Evolutionary conservation across 257 asterid genomes (phyloP), one percentile per base, ranked within the genome.

Genomic region (Cynanchum wilfordii): DNA sequence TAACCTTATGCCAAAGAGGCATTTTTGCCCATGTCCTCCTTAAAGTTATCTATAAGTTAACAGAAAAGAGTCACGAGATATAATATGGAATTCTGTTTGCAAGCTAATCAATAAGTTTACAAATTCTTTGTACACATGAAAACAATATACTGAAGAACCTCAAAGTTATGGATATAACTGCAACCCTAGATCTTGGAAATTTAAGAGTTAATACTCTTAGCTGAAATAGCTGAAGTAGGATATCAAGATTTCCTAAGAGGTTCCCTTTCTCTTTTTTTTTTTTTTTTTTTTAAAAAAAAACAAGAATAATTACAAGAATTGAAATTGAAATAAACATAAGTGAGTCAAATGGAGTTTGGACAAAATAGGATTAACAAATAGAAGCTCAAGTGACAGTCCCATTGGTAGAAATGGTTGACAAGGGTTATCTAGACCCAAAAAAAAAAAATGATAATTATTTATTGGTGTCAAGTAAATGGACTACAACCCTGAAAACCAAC

Each of bases 1-100:
- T 91, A 15, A 87, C 86, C 85, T 89, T 91, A 80, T 94, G 97
- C 99, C 97, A 91, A 73, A 91, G 91, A 15, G 98, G 92, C 99
- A 94, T 86, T 78, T 76, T 83, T 2, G 87, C 93, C 99, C 98
- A 94, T 54, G 96, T 86, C 87, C 97, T 90, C 85, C 78, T 78
- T 78, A 94, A 81, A 4, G 97, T 94, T 77, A 91, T 87, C 99
- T 83, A 73, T n/a, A 27, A 27, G 52, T 40, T 49, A 19, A 9
- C 13, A 64, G 12, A 4, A 2, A 30, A 60, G 13, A 24, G 10
- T 29, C 8, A 19, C 20, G 5, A 64, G 13, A 36, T 36, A 19
- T 17, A 9, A 7, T 19, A 63, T 7, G 25, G 38, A 29, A 36
- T 60, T 9, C 19, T 16, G 13, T 5, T 33, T 33, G 68, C 11